These are phyloP conservation scores for Mycena rosella DNA, from an alignment of 768 basidiomycete genomes.

Conservation along the genomic window DNA sequence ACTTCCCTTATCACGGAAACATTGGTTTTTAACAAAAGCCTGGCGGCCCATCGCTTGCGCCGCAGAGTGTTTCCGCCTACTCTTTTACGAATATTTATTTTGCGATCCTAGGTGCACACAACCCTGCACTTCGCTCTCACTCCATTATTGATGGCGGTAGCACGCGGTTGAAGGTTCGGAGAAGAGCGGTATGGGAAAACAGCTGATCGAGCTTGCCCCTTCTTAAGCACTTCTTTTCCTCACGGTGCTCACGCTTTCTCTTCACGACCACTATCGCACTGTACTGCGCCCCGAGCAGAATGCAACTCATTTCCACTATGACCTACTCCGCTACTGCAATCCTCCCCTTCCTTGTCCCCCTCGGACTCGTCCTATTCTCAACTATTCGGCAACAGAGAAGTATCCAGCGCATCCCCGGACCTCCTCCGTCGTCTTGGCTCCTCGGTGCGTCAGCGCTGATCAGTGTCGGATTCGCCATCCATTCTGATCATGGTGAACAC, in stretches of 20 bases:
- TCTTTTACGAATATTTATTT: constrained; percentile 11
- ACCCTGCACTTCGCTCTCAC: constrained; percentile 13
- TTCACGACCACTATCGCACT: constrained; percentile 23
- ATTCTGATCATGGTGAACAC: constrained; percentile 23
- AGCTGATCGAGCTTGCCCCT: constrained; percentile 6
- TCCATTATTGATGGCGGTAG: constrained; percentile 18
- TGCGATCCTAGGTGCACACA: constrained; percentile 14
- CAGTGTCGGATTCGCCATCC: constrained; percentile 20
- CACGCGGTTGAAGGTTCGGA: constrained; percentile 16
- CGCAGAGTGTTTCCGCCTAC: constrained; percentile 19
- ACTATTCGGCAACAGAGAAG: constrained; percentile 21
- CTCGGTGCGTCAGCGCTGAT: constrained; percentile 22
- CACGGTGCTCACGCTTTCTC: constrained; percentile 17
- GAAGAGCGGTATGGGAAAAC: constrained; percentile 20
- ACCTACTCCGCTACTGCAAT: constrained; percentile 25
- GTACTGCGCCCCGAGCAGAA: constrained; percentile 17
- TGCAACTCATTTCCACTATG: constrained; percentile 19
- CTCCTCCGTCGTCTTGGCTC: constrained; percentile 29
- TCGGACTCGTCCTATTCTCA: constrained; percentile 26
- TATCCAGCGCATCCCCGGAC: constrained; percentile 29
- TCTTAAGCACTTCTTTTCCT: constrained; percentile 21
- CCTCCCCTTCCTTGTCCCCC: constrained; percentile 26
- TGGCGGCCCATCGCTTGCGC: constrained; percentile 18
- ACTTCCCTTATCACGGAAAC: constrained; percentile 17
- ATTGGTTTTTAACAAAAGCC: constrained; percentile 9